A percentile compares a stretch with the other conserved stretches of the same genome.
Evolutionary conservation across 805 yeast species (phyloP).

Genomic region (Candida dendrica): DNA sequence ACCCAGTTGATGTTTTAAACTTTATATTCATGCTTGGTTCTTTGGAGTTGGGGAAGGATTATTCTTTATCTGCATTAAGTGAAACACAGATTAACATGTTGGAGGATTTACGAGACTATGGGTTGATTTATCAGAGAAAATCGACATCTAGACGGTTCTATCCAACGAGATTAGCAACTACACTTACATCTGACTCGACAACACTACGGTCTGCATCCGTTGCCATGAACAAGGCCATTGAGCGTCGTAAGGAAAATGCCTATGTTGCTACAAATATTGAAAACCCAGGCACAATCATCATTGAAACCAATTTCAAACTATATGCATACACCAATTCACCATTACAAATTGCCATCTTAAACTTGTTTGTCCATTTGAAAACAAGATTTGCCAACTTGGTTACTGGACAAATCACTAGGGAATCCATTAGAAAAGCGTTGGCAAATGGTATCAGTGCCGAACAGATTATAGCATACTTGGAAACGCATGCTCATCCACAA

Average conservation of each 20-base stretch:
- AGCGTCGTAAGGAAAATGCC: constrained; percentile 21
- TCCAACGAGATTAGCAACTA: constrained; percentile 87
- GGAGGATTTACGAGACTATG: constrained; percentile 86
- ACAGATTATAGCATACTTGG: constrained; percentile 83
- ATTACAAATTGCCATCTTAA: constrained; percentile 85
- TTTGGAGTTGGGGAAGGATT: constrained; percentile 82
- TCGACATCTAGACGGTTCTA: constrained; percentile 61
- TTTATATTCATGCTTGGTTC: constrained; percentile 93
- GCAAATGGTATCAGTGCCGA: constrained; percentile 89
- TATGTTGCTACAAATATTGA: constrained; percentile 12
- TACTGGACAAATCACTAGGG: constrained; percentile 88
- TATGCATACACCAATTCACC: constrained; percentile 94
- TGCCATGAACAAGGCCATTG: constrained; percentile 64
- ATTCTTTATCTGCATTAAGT: constrained; percentile 61
- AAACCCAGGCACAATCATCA: constrained; percentile 63
- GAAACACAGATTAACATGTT: constrained; percentile 82
- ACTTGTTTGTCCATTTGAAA: constrained; percentile 78
- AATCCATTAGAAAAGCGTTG: constrained; percentile 79
- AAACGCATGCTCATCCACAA: constrained; percentile 90
- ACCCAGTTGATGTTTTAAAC: constrained; percentile 91
- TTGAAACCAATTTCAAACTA: constrained; percentile 89
- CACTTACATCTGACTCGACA: constrained; percentile 77
- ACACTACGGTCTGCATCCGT: constrained; percentile 66
- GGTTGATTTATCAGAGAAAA: constrained; percentile 68
- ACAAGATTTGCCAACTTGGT: constrained; percentile 89